These are phyloP conservation scores for Chrysanthemum lavandulifolium DNA, from an alignment of 129 eudicot species.

Conservation along the genomic window DNA sequence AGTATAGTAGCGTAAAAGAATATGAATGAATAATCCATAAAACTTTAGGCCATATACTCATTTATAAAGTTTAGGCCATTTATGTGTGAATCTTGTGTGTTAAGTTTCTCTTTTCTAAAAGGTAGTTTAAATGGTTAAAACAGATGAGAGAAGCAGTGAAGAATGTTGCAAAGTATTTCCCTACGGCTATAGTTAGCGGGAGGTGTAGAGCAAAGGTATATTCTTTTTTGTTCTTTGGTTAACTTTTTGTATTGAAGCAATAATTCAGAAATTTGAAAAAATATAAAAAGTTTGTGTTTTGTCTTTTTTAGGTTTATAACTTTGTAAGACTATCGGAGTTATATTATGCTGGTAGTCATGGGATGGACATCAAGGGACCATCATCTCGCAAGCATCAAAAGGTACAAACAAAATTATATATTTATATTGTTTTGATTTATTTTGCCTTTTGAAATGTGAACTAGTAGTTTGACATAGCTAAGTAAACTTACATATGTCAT, in stretches of 20 bases:
- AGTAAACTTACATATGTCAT: neutral
- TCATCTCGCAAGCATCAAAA: slow-evolving; percentile 41
- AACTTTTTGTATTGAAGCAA: neutral
- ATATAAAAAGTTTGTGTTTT: too few species aligned
- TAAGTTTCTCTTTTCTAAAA: slow-evolving; percentile 12
- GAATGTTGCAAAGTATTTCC: slow-evolving; percentile 76
- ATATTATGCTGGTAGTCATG: slow-evolving; percentile 97
- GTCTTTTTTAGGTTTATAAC: slow-evolving; percentile 50
- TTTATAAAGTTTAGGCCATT: too few species aligned
- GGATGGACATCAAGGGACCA: slow-evolving; percentile 98
- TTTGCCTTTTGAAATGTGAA: too few species aligned
- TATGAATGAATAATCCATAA: too few species aligned
- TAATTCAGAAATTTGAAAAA: neutral
- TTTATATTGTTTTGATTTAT: too few species aligned
- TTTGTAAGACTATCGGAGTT: slow-evolving; percentile 77
- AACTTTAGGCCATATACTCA: too few species aligned
- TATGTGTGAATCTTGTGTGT: neutral
- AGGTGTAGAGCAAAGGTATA: slow-evolving; percentile 87
- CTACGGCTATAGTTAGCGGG: slow-evolving; percentile 94
- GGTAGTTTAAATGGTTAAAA: neutral
- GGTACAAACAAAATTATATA: slow-evolving; percentile 30
- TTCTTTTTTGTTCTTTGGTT: slow-evolving; percentile 6
- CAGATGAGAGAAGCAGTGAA: slow-evolving; percentile 93
- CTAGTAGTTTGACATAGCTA: neutral
- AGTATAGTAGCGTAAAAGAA: too few species aligned